phyloP scores from a whole-genome alignment of 2,329 filamentous ascomycete genomes.

The Ceratocystis harringtonii region DNA sequence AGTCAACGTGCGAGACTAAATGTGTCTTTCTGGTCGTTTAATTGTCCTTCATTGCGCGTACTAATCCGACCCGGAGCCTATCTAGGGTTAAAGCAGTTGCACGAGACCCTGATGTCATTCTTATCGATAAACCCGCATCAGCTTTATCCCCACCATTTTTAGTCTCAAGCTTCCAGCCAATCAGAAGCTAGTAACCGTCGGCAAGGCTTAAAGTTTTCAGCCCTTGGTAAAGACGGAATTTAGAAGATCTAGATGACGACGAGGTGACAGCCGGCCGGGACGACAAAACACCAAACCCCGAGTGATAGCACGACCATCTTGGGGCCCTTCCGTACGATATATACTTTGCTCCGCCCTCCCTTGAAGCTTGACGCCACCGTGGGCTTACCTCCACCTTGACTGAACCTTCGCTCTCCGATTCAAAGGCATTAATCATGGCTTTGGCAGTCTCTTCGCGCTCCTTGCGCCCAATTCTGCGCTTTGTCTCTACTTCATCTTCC shows the following conservation, averaged over 20 bases:
- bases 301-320: neutral
- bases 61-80: too few species aligned
- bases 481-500: neutral
- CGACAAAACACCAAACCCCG: neutral
- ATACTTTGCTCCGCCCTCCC: too few species aligned
- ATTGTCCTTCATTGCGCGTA: too few species aligned
- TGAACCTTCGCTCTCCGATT: neutral
- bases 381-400: neutral
- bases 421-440: conserved; percentile 3
- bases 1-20: neutral
- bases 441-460: neutral
- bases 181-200: neutral
- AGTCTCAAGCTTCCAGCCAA: neutral
- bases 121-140: conserved; percentile 6
- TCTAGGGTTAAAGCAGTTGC: too few species aligned
- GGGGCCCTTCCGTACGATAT: too few species aligned
- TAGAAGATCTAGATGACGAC: neutral
- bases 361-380: neutral
- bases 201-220: conserved; percentile 14
- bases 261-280: neutral
- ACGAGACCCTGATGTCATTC: neutral
- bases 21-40: too few species aligned
- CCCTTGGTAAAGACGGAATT: neutral
- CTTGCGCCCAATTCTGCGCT: conserved; percentile 2
- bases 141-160: neutral